Evolutionary conservation across 441 rosid species (phyloP), one percentile per base, ranked within the genome.

Genomic region (Croton laevigatus): DNA sequence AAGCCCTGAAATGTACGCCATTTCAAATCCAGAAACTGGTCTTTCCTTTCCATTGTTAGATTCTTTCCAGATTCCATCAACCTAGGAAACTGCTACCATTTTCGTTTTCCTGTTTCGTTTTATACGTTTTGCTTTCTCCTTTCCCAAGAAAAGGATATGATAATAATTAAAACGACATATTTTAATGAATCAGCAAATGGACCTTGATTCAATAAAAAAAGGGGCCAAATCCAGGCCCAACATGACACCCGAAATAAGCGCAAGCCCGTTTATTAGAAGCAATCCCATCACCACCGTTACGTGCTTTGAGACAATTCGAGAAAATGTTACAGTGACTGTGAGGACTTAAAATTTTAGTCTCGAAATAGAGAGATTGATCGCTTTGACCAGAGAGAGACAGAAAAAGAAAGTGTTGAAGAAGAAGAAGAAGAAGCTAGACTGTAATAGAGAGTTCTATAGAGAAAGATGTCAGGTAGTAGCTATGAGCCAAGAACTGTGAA

Each of bases 401-500:
- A 27, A 27, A 27, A 27, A 27, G 1, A 27, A 27, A n/a, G n/a
- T n/a, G n/a, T n/a, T n/a, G n/a, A 27, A 27, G 32, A 27, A 27
- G 32, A 27, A 27, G 2, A 2, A 27, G 32, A 27, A 27, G 32
- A 27, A 27, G 44, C 7, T 40, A 40, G 44, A 40, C 44, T 40
- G 44, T 40, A 37, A 22, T 36, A n/a, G 4, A 55, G 62, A 27
- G 32, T 27, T 27, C 60, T 23, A 12, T 7, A 60, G 5, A 64
- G 58, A 73, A 75, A 60, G 55, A 80, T 82, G 82, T 23, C 62
- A 65, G 83, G 44, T 8, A 67, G 44, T 8, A 67, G 62, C 66
- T 66, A 68, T 19, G 54, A 75, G 64, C 73, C 76, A 53, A 84
- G 80, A 57, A 83, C 73, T 42, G 76, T 94, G 76, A 86, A 71